Conservation (phyloP, 208 protist genomes). For the Crithidia mellificae region DNA sequence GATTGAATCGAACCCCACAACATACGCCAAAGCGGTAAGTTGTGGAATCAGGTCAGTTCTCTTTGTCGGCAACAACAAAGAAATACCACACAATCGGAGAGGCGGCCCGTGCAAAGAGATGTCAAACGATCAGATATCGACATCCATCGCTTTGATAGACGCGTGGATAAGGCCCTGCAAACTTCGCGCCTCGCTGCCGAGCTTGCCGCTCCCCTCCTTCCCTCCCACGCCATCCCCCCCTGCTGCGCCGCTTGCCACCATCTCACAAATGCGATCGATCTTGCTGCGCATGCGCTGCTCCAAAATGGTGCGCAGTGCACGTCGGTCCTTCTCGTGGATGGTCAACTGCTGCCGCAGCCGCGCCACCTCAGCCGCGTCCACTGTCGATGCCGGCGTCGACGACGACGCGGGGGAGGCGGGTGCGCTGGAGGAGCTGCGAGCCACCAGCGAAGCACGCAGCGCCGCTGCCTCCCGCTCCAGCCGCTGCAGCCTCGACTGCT, state of each 20-base stretch:
- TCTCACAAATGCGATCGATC: slow-evolving; percentile 71
- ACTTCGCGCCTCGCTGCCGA: slow-evolving; percentile 44
- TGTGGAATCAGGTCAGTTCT: too few species aligned
- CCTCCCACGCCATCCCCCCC: not conserved
- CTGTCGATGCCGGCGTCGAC: not conserved
- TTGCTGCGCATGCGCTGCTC: slow-evolving; percentile 82
- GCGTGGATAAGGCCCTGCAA: slow-evolving; percentile 76
- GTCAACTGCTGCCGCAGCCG: slow-evolving; percentile 19
- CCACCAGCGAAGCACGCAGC: not conserved
- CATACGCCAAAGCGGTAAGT: too few species aligned
- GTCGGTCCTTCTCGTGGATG: slow-evolving; percentile 73
- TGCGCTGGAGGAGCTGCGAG: not conserved
- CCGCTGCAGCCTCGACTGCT: slow-evolving; percentile 16
- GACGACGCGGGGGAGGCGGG: not conserved
- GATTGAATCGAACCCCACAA: too few species aligned
- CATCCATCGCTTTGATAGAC: slow-evolving; percentile 75
- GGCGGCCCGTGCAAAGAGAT: too few species aligned
- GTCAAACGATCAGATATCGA: slow-evolving; percentile 22
- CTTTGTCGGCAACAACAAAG: too few species aligned
- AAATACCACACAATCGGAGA: too few species aligned
- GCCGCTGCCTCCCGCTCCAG: slow-evolving; percentile 13
- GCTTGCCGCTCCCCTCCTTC: slow-evolving; percentile 9
- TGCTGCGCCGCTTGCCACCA: slow-evolving; percentile 13
- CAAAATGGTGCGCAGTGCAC: slow-evolving; percentile 86
- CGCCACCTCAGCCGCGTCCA: slow-evolving; percentile 8